Evolutionary conservation across 2,329 filamentous ascomycete species (phyloP), one percentile per base, ranked within the genome.

Genomic region (Scleromitrula shiraiana): DNA sequence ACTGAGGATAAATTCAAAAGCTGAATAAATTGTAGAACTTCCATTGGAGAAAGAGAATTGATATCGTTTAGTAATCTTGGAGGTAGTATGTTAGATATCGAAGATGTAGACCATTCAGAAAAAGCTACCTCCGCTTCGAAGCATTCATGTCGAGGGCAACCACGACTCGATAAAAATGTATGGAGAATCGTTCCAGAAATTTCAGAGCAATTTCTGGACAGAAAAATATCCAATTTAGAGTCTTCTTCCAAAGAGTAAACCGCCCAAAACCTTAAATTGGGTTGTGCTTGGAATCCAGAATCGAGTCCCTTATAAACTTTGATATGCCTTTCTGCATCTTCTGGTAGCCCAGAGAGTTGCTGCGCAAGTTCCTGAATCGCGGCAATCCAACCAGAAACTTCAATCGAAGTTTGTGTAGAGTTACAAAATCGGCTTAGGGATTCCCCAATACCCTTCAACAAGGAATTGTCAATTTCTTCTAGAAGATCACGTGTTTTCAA

Each of bases 61-160:
- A 72, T 63, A 54, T 73, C 70, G 23, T 67, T 61, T 17, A 67
- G 56, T 9, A 72, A 44, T 12, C 70, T 65, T 14, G 66, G 59
- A 5, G 67, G 60, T 7, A 62, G 43, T 36, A 39, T 15, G 39
- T 51, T 53, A 9, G 37, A 39, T 15, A 32, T n/a, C 9, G 58
- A 58, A 14, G 64, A 32, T 8, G 62, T 57, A 2, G 61, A 64
- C 62, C 63, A 67, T n/a, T 58, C 55, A 1, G 66, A 64, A 35
- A 70, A 56, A 9, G 59, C 59, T 4, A 63, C 57, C 53, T 72
- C 70, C 1, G 61, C 62, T 38, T 64, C 60, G 40, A 62, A 64
- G n/a, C 66, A 59, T 27, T 63, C 56, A 9, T 60, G 53, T 1
- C 67, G 61, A 1, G 64, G 50, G 15, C 65, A 56, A 1, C 63